Conservation (phyloP, 2,329 filamentous ascomycete genomes). For the Arthrobotrys iridis region DNA sequence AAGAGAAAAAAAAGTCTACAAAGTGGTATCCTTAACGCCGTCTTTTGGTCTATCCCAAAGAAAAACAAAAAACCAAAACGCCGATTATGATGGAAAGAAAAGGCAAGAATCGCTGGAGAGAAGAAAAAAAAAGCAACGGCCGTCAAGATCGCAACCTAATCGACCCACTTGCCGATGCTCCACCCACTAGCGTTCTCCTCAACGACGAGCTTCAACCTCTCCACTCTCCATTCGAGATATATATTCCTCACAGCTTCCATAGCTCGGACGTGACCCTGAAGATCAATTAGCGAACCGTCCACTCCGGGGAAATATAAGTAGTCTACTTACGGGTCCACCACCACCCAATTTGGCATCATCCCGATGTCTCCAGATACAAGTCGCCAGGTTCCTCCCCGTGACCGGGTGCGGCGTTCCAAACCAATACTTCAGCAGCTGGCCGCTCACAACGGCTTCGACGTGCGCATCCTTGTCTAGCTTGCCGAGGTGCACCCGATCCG, state of each 20-base stretch:
- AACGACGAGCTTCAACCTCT: conserved; percentile 75
- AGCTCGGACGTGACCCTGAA: conserved; percentile 62
- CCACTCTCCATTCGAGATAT: conserved; percentile 71
- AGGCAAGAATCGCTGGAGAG: background rate
- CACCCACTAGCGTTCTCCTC: conserved; percentile 72
- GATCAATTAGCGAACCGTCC: conserved; percentile 25
- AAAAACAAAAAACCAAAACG: conserved; percentile 17
- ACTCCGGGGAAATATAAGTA: conserved; percentile 63
- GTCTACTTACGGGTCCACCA: conserved; percentile 68
- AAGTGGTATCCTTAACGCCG: conserved; percentile 46
- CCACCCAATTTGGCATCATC: conserved; percentile 71
- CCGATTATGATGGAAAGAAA: conserved; percentile 17
- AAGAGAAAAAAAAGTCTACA: conserved; percentile 12
- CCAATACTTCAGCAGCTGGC: conserved; percentile 93
- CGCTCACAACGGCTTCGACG: conserved; percentile 78
- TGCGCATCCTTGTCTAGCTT: conserved; percentile 81
- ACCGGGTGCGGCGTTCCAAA: conserved; percentile 78
- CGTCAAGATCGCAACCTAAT: conserved; percentile 16
- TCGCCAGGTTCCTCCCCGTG: conserved; percentile 78
- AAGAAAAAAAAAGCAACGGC: conserved; percentile 3
- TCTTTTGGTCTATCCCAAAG: background rate
- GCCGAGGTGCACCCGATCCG: conserved; percentile 74
- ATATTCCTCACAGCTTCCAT: conserved; percentile 74
- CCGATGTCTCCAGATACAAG: conserved; percentile 74
- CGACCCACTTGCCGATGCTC: conserved; percentile 70